Percentiles rank a stretch among this genome's conserved stretches.
Evolutionary conservation across 495 filamentous ascomycete genomes (phyloP).

Genomic region (Lepidopterella palustris): DNA sequence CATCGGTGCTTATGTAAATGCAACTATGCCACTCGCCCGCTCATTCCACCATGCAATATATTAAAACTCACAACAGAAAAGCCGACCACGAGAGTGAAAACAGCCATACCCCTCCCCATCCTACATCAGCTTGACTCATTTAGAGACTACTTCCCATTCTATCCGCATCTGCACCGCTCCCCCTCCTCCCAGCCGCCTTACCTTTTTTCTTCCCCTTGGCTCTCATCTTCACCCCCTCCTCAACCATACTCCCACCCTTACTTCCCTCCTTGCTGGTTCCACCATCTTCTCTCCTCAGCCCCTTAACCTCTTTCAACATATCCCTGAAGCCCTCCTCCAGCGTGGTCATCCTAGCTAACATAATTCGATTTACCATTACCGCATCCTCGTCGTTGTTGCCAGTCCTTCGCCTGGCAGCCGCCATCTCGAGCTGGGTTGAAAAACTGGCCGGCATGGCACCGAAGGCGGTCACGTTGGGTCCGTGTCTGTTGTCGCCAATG

Average conservation of each 20-base stretch:
- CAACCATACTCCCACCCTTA: conserved; percentile 1
- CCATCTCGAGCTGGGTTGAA: conserved; percentile 70
- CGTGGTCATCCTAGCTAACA: conserved; percentile 85
- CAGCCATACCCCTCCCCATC: too few species aligned
- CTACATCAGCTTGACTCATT: too few species aligned
- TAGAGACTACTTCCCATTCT: neutral
- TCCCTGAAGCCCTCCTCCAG: conserved; percentile 82
- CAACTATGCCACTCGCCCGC: too few species aligned
- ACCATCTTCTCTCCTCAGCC: conserved; percentile 41
- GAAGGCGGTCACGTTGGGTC: conserved; percentile 38
- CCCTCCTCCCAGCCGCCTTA: neutral
- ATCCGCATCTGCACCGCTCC: neutral
- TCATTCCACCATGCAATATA: too few species aligned
- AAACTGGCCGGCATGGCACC: conserved; percentile 67
- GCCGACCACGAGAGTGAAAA: too few species aligned
- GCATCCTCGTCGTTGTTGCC: conserved; percentile 51
- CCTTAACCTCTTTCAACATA: conserved; percentile 76
- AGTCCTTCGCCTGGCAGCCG: conserved; percentile 32
- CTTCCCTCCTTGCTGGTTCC: conserved; percentile 20
- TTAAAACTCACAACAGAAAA: too few species aligned
- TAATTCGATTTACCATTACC: conserved; percentile 66
- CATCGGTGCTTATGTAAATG: too few species aligned
- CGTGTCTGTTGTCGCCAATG: conserved; percentile 53
- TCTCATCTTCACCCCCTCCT: neutral
- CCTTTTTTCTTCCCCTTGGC: neutral